These are phyloP conservation scores for Mycena leptocephala DNA, from an alignment of 768 basidiomycete species.

Conservation along the genomic window DNA sequence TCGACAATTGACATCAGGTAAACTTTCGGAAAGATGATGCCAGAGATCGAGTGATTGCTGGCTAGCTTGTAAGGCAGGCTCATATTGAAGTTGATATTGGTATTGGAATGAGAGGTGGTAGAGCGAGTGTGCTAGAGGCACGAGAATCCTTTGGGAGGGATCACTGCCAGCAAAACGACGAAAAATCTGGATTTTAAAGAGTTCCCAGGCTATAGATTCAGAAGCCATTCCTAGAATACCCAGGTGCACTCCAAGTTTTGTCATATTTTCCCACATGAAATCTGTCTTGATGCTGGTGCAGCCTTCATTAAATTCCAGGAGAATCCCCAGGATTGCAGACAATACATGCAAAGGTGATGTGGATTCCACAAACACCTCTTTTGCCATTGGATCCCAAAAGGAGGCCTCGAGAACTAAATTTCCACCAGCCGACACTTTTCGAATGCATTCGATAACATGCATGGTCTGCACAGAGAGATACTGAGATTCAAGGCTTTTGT, in stretches of 20 bases:
- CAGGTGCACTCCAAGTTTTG: neutral
- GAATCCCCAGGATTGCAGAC: neutral
- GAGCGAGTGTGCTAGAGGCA: neutral
- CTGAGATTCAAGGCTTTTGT: slow-evolving; percentile 10
- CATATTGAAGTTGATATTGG: neutral
- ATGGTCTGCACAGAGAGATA: slow-evolving; percentile 18
- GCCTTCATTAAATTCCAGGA: neutral
- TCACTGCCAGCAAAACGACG: neutral
- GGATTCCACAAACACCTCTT: neutral
- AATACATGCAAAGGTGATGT: neutral
- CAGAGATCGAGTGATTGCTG: slow-evolving; percentile 5
- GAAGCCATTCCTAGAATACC: neutral
- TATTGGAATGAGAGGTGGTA: neutral
- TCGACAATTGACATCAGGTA: neutral
- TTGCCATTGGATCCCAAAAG: neutral
- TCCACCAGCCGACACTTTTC: neutral
- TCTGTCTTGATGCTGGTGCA: no score
- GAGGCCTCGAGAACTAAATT: no score
- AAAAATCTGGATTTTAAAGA: neutral
- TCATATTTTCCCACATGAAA: neutral
- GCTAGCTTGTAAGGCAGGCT: slow-evolving; percentile 14
- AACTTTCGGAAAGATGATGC: neutral
- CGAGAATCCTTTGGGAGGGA: neutral
- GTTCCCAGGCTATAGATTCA: neutral
- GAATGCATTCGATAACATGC: neutral